phyloP scores from a whole-genome alignment of 2,329 filamentous ascomycete genomes.

The Parastagonospora nodorum region DNA sequence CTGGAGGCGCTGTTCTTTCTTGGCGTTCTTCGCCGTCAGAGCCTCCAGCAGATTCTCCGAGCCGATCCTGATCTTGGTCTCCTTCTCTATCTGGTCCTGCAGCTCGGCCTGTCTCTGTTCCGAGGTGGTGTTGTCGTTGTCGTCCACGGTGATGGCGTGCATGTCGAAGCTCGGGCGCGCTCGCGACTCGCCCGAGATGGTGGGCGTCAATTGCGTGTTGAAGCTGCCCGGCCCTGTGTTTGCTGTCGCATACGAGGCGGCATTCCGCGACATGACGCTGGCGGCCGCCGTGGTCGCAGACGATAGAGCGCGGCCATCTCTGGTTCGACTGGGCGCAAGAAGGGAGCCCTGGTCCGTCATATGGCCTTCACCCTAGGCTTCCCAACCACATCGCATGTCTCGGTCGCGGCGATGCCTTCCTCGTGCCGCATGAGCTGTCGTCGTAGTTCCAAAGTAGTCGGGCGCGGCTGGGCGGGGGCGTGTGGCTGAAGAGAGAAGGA shows the following conservation, averaged over 20 bases:
- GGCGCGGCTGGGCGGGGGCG: constrained; percentile 12
- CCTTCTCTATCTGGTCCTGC: constrained; percentile 86
- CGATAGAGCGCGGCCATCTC: constrained; percentile 63
- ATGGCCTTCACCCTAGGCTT: constrained; percentile 43
- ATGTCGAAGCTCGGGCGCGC: constrained; percentile 62
- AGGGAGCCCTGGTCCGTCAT: constrained; percentile 46
- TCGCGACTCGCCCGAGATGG: constrained; percentile 67
- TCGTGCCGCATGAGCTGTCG: constrained; percentile 43
- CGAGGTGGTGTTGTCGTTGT: constrained; percentile 63
- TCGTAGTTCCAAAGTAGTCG: not conserved
- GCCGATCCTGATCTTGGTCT: constrained; percentile 96
- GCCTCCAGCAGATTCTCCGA: constrained; percentile 98
- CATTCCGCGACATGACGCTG: constrained; percentile 60
- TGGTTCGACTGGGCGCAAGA: constrained; percentile 51
- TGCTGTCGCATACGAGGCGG: constrained; percentile 68
- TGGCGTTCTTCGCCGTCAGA: constrained; percentile 90
- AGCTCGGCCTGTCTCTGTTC: constrained; percentile 78
- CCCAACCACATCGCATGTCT: constrained; percentile 46
- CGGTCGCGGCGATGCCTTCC: constrained; percentile 31
- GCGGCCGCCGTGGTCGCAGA: constrained; percentile 61
- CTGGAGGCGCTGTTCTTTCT: constrained; percentile 68
- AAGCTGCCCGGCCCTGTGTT: constrained; percentile 77
- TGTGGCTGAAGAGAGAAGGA: constrained; percentile 9
- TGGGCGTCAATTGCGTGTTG: constrained; percentile 80
- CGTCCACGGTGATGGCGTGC: constrained; percentile 59